phyloP scores from a whole-genome alignment of 75 land plant species.

The Isoetes taiwanensis region DNA sequence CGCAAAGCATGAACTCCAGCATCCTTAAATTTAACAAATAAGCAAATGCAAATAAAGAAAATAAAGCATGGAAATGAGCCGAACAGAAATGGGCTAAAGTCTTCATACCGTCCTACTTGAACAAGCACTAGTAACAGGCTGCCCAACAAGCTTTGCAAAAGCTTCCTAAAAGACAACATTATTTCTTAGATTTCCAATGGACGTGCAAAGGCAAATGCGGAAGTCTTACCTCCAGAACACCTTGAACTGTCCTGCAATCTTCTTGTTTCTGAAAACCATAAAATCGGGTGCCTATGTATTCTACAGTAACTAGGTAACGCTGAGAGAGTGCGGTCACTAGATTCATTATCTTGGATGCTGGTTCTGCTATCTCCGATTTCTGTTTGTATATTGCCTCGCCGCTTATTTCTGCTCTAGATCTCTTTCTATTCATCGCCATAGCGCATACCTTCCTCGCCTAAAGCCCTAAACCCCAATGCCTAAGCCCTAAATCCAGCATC shows the following conservation, averaged over 20 bases:
- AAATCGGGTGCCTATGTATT: conserved; percentile 85
- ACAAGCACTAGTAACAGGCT: conserved; percentile 51
- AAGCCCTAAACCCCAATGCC: too few relatives aligned
- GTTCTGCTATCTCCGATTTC: too few relatives aligned
- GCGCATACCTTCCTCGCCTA: too few relatives aligned
- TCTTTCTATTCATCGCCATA: too few relatives aligned
- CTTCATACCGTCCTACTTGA: conserved; percentile 79
- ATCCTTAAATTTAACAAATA: conserved; percentile 35
- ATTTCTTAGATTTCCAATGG: neutral
- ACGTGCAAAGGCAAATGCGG: neutral
- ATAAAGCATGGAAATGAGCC: neutral
- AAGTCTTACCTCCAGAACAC: conserved; percentile 52
- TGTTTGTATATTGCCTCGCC: too few relatives aligned
- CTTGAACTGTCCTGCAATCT: conserved; percentile 60
- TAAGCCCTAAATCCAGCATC: too few relatives aligned
- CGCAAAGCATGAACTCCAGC: conserved; percentile 91
- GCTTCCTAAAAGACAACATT: conserved; percentile 44
- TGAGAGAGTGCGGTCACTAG: too few relatives aligned
- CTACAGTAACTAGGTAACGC: conserved; percentile 69
- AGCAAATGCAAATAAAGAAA: neutral
- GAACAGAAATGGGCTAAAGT: neutral
- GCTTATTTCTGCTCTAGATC: too few relatives aligned
- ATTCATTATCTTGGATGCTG: too few relatives aligned
- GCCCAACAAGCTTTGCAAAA: conserved; percentile 67
- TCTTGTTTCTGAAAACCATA: conserved; percentile 69